Conservation (phyloP, 345 rosid genomes). For the Geranium rotundifolium region DNA sequence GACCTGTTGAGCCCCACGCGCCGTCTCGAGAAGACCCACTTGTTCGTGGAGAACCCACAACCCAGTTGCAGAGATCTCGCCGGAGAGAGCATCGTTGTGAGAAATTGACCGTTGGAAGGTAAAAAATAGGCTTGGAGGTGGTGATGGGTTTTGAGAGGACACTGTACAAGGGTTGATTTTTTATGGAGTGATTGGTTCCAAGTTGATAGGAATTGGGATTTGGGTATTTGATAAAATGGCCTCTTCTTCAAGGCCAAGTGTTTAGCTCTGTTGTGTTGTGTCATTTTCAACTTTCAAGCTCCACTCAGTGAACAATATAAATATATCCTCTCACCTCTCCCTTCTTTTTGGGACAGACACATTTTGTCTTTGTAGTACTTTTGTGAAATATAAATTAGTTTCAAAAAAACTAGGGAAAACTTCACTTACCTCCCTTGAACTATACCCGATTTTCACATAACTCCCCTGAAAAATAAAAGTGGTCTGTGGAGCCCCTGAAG, state of each 20-base stretch:
- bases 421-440: too few species aligned
- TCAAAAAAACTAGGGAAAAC: too few species aligned
- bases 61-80: conserved; percentile 5
- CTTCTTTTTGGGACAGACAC: too few species aligned
- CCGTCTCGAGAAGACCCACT: conserved; percentile 3
- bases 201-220: conserved; percentile 5
- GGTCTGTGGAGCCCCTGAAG: too few species aligned
- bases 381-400: too few species aligned
- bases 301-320: background rate
- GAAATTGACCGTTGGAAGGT: background rate
- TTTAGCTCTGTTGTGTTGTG: background rate
- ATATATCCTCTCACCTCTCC: conserved; percentile 15
- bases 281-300: conserved; percentile 17
- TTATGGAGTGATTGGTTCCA: conserved; percentile 4
- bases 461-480: too few species aligned
- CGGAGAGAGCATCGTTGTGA: conserved; percentile 5
- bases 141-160: background rate
- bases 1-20: conserved; percentile 12
- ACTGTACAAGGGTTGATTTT: background rate
- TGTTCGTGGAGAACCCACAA: conserved; percentile 6
- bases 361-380: too few species aligned
- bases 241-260: conserved; percentile 8
- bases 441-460: too few species aligned
- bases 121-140: background rate
- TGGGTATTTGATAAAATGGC: conserved; percentile 2